Percentiles rank a stretch among this genome's conserved stretches.
Conservation (phyloP, 1,284 basidiomycete species). For the Caloboletus firmus region DNA sequence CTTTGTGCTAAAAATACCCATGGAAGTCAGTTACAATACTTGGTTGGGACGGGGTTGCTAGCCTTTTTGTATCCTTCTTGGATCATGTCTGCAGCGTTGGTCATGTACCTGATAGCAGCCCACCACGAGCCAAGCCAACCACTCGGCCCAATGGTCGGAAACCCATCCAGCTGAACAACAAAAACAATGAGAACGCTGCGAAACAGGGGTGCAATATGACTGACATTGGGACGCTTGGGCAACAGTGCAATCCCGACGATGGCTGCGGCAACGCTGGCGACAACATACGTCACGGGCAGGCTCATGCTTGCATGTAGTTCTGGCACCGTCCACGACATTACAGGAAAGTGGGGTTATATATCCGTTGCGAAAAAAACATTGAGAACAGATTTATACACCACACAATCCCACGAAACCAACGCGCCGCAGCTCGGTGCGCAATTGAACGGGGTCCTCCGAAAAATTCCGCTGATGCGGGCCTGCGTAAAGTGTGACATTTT, state of each 20-base stretch:
- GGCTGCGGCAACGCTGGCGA: neutral
- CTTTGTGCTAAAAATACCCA: slow-evolving; percentile 31
- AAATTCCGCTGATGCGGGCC: no score
- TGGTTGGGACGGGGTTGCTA: neutral
- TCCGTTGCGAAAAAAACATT: no score
- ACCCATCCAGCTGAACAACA: slow-evolving; percentile 13
- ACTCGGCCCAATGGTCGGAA: slow-evolving; percentile 22
- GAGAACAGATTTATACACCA: neutral
- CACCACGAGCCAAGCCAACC: slow-evolving; percentile 16
- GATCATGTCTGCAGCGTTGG: slow-evolving; percentile 7
- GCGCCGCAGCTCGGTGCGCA: no score
- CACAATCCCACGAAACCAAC: neutral
- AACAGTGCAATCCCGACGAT: neutral
- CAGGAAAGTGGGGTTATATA: neutral
- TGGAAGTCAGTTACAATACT: neutral
- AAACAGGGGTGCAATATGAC: neutral
- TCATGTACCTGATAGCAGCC: slow-evolving; percentile 10
- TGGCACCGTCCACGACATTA: neutral
- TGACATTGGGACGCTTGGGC: slow-evolving; percentile 2
- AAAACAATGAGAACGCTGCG: neutral
- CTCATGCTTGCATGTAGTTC: neutral
- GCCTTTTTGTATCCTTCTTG: slow-evolving; percentile 25
- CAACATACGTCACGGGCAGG: neutral
- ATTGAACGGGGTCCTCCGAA: no score
- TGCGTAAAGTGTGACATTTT: no score